phyloP scores from a whole-genome alignment of 2,329 filamentous ascomycete species.

The Colletotrichum endophyticum region DNA sequence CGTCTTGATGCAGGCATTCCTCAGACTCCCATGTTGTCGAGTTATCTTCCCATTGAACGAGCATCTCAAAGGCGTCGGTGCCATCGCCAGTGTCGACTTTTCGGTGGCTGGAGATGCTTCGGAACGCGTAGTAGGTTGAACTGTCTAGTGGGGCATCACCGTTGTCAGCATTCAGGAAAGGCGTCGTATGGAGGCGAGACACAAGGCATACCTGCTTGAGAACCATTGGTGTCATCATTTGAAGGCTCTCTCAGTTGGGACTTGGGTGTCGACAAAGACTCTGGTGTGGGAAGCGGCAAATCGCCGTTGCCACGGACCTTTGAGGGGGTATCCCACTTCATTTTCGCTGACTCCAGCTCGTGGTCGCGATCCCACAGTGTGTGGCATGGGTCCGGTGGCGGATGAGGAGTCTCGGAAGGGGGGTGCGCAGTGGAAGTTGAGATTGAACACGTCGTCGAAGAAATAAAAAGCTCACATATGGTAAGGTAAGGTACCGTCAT shows the following conservation, averaged over 20 bases:
- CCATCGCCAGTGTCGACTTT: neutral
- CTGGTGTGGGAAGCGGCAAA: neutral
- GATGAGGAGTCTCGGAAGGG: neutral
- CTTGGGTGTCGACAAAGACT: neutral
- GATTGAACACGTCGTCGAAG: neutral
- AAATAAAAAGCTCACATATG: neutral
- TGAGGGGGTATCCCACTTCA: neutral
- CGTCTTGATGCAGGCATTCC: neutral
- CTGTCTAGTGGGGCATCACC: neutral
- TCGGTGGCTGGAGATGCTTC: neutral
- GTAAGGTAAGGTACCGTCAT: neutral
- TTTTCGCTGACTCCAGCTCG: neutral
- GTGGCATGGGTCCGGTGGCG: neutral
- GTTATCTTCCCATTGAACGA: neutral
- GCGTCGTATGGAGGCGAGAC: neutral
- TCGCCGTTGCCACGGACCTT: neutral
- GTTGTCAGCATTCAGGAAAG: neutral
- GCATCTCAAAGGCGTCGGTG: neutral
- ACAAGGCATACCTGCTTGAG: neutral
- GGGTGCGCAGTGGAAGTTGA: neutral
- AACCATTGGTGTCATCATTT: neutral
- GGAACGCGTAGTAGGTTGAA: neutral
- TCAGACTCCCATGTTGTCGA: neutral
- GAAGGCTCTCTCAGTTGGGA: neutral
- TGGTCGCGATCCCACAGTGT: neutral